Base-by-base conservation (phyloP, 73 alveolate species). In the Halteria grandinella region DNA sequence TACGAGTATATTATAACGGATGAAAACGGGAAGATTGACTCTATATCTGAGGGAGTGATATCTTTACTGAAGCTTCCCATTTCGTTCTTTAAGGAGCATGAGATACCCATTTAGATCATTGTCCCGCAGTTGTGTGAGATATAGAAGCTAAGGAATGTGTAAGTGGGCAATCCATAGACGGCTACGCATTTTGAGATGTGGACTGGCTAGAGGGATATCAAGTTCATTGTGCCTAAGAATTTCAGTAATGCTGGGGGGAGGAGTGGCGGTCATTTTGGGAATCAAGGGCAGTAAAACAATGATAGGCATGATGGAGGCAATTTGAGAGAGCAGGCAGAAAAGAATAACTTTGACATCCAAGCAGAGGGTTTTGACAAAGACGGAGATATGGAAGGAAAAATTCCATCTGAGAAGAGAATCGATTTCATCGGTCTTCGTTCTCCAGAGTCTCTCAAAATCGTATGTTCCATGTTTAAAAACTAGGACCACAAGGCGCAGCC, bases 21-120 rank as follows among this genome's bases (percentile, higher is more conserved):
- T 58, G 58, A 57, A 29, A 43, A 45, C 23, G 87, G 87, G 2
- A 75, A 58, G 44, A 75, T 75, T 6, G 87, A 75, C 23, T 55
- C 87, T 12, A 59, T 75, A 3, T 58, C 87, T 7, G 63, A 75
- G 39, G 87, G 79, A 2, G 32, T 75, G 10, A 58, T 59, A 17
- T 48, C 59, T n/a, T 36, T 58, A 2, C 32, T 75, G n/a, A 39
- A 58, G 24, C 58, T 75, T 59, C 79, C 87, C 5, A 32, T 51
- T 4, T 52, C 73, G 18, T 75, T 43, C 71, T 75, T 75, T 41
- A 75, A 47, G 44, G 87, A 75, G 54, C 73, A 75, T 58, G 87
- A 75, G 7, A 75, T 75, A 0, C 73, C 62, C 8, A 43, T 75
- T 15, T 32, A 75, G 40, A 50, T 75, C 17, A 11, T 75, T 1